Conservation (phyloP, 306 rosid genomes). For the Bauhinia variegata region DNA sequence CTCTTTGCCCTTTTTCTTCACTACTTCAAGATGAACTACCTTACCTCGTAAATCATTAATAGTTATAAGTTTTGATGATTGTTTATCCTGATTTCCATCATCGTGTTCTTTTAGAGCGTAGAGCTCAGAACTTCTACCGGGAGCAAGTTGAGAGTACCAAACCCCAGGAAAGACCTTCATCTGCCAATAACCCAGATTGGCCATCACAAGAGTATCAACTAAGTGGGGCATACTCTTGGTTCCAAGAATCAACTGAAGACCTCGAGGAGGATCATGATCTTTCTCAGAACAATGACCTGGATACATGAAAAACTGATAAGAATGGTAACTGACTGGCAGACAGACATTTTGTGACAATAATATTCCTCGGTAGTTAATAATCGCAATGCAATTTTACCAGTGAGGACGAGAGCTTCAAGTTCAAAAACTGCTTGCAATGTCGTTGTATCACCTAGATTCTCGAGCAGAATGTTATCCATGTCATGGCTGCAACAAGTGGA, state of each 20-base stretch:
- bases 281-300: constrained; percentile 98
- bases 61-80: constrained; percentile 72
- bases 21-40: constrained; percentile 89
- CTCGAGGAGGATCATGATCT: constrained; percentile 90
- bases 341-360: constrained; percentile 14
- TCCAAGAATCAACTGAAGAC: constrained; percentile 97
- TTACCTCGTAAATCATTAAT: constrained; percentile 89
- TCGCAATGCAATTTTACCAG: constrained; percentile 59
- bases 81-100: constrained; percentile 57
- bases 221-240: constrained; percentile 81
- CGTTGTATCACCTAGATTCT: constrained; percentile 88
- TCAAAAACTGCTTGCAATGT: constrained; percentile 95
- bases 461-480: constrained; percentile 96
- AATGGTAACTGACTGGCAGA: constrained; percentile 3
- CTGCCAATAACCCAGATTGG: constrained; percentile 99
- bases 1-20: constrained; percentile 90
- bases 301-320: constrained; percentile 35
- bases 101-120: constrained; percentile 72
- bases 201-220: constrained; percentile 98
- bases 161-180: constrained; percentile 99
- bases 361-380: constrained; percentile 1
- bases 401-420: constrained; percentile 97
- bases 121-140: constrained; percentile 97
- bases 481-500: constrained; percentile 77
- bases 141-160: constrained; percentile 97